Evolutionary conservation across 2,329 filamentous ascomycete genomes (phyloP), one percentile per base, ranked within the genome.

Genomic region (Xylaria sp.): DNA sequence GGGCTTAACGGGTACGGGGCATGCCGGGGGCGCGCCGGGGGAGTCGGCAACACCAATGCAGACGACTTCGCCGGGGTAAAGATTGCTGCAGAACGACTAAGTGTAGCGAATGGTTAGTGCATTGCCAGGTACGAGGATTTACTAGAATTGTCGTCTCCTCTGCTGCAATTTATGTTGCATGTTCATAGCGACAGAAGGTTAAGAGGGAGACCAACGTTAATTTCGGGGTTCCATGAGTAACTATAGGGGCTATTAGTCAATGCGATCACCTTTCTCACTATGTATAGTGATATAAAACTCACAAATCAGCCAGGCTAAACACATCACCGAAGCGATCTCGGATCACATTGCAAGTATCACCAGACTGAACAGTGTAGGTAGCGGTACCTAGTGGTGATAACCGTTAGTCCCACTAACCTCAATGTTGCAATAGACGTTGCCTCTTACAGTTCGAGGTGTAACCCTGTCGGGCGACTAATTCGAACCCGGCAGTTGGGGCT

Each of bases 291-390:
- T 23, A 23, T 4, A 23, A 20, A 39, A 65, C 74, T 70, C 67
- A 76, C 74, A 76, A 76, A 1, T 74, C 48, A n/a, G 36, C 45
- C 1, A 74, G 68, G 1, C 63, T 70, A 30, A 71, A 74, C 13
- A 63, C 56, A 81, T 82, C 85, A 65, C 60, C 57, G 58, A 70
- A 71, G 48, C 65, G 62, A 56, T 67, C 55, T 13, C 69, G 56
- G 63, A 76, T 76, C 43, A 7, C 59, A 50, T 62, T 63, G 59
- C 75, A 76, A 32, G 39, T 69, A 41, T 76, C 74, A 5, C 71
- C 72, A 1, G 34, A 34, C 12, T 52, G 32, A 9, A 76, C 67
- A n/a, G 70, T 65, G 66, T 76, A 76, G 0, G 67, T 72, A 8
- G 60, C 28, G 36, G 39, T 60, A 66, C 74, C 74, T 65, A 66